A percentile compares a stretch with the other conserved stretches of the same genome.
phyloP scores from a whole-genome alignment of 1,284 basidiomycete species.

The Rhodotorula mucilaginosa region DNA sequence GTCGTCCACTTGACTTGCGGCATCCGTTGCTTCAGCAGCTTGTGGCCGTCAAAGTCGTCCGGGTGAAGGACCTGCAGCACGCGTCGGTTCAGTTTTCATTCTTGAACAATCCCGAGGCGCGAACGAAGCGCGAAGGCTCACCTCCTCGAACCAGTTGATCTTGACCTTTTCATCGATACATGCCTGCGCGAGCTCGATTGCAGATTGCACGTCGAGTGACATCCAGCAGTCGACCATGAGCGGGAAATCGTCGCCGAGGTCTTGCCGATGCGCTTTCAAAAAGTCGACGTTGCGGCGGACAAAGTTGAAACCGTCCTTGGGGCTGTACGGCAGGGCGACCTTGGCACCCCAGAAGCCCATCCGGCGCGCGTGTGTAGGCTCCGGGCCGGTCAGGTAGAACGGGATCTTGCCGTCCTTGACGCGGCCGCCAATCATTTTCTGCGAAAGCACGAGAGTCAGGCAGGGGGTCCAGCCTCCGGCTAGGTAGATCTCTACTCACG shows the following conservation, averaged over 20 bases:
- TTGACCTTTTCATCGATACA: constrained; percentile 54
- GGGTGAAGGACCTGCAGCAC: constrained; percentile 50
- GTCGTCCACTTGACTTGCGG: constrained; percentile 58
- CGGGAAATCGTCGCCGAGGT: constrained; percentile 53
- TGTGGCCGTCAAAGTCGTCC: constrained; percentile 55
- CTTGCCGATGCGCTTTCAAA: constrained; percentile 53
- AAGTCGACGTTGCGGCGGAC: constrained; percentile 57
- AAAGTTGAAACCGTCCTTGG: constrained; percentile 53
- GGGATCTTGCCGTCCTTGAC: constrained; percentile 55
- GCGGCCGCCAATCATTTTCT: constrained; percentile 57
- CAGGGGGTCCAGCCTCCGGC: background rate
- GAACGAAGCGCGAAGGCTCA: background rate
- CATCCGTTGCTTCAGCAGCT: constrained; percentile 52
- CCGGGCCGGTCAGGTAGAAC: constrained; percentile 57
- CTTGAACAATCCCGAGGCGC: too few relatives aligned
- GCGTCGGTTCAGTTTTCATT: background rate
- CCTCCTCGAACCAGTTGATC: constrained; percentile 59
- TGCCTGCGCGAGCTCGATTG: constrained; percentile 54
- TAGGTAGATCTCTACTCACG: constrained; percentile 20
- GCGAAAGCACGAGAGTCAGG: background rate
- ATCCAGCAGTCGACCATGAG: constrained; percentile 55
- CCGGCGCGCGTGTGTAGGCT: constrained; percentile 50
- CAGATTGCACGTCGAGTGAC: constrained; percentile 50
- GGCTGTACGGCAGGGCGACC: constrained; percentile 55
- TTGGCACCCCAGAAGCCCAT: constrained; percentile 59